These are phyloP conservation scores for Scutellaria barbata DNA, from an alignment of 257 asterid species.

Conservation along the genomic window DNA sequence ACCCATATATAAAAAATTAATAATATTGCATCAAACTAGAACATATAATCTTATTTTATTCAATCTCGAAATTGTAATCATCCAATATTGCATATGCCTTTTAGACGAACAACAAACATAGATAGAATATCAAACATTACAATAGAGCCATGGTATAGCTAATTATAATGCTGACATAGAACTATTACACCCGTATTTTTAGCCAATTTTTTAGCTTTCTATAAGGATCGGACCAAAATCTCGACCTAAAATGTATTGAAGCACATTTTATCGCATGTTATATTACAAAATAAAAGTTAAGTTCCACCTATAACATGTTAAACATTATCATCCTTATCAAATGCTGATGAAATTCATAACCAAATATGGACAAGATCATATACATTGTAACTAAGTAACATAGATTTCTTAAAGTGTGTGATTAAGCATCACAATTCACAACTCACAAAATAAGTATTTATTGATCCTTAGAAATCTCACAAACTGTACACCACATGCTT, in stretches of 20 bases:
- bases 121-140: background rate
- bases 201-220: constrained; percentile 84
- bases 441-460: too few species aligned
- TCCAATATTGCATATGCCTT: background rate
- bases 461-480: too few species aligned
- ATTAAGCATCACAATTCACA: background rate
- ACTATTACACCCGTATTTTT: constrained; percentile 87
- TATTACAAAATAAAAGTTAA: constrained; percentile 10
- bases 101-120: background rate
- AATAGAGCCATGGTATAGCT: background rate
- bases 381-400: background rate
- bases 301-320: background rate
- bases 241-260: constrained; percentile 51
- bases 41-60: background rate
- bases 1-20: background rate
- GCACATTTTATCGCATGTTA: constrained; percentile 1
- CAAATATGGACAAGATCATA: background rate
- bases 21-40: background rate
- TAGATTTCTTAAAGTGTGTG: background rate
- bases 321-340: constrained; percentile 12
- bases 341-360: constrained; percentile 14
- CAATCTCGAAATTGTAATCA: background rate
- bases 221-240: constrained; percentile 99
- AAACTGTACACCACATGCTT: too few species aligned
- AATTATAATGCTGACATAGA: background rate